These are phyloP conservation scores for Zalaria sp. DNA, from an alignment of 2,329 filamentous ascomycete species.

Conservation along the genomic window DNA sequence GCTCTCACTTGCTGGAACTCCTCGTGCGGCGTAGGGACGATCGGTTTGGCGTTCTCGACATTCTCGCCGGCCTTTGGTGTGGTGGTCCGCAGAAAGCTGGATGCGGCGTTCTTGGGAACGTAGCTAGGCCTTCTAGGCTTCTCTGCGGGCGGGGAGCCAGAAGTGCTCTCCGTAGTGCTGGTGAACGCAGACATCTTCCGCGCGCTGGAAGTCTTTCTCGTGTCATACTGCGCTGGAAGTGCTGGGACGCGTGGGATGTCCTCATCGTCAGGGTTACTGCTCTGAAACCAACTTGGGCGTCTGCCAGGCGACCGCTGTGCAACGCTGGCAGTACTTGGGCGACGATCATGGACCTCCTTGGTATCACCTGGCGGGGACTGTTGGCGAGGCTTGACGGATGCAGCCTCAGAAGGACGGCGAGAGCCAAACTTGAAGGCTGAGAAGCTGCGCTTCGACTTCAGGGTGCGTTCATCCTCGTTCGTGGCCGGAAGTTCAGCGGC, in stretches of 20 bases:
- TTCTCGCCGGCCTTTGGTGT: constrained; percentile 1
- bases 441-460: not conserved
- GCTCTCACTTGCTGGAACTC: no score
- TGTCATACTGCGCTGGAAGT: not conserved
- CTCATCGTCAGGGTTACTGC: constrained; percentile 4
- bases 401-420: constrained; percentile 3
- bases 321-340: no score
- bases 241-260: constrained; percentile 3
- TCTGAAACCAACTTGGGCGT: constrained; percentile 2
- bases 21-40: no score
- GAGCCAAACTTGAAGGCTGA: not conserved
- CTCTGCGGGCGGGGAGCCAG: constrained; percentile 1
- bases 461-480: no score
- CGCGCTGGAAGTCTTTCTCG: not conserved
- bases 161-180: not conserved
- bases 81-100: constrained; percentile 4
- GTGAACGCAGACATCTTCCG: not conserved
- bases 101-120: constrained; percentile 4
- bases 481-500: no score
- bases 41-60: not conserved
- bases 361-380: no score
- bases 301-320: not conserved
- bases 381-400: no score
- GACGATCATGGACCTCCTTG: no score
- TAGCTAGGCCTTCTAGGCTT: constrained; percentile 4